Evolutionary conservation across 176 grass and related monocot species (phyloP), one percentile per base, ranked within the genome.

Genomic region (Oryza glumipatula): DNA sequence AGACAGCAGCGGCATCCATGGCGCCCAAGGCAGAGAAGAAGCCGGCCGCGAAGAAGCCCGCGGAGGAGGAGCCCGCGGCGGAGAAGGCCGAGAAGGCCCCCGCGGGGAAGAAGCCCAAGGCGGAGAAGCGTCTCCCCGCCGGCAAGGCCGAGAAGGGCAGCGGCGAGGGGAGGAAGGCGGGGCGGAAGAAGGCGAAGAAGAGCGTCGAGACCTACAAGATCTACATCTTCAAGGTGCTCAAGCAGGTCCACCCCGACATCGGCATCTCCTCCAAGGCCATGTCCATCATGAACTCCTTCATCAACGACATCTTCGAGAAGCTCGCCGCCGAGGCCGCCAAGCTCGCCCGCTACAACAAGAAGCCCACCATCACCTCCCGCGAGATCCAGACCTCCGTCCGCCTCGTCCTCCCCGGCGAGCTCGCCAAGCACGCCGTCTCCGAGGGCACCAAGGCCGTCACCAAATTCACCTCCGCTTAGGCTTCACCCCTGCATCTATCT

Each of bases 171-270:
- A 86, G 75, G 85, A 86, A 74, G 38, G 85, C 43, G 9, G 70
- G 85, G 3, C 32, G 10, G 47, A 86, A 86, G 85, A 69, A 68
- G 78, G 26, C 24, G 35, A 81, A 68, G 81, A 91, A 91, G 80
- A 84, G 68, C 28, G 84, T 87, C n/a, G 88, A 94, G 88, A 90
- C 92, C 1, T 94, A 94, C 79, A 94, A 94, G 88, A 94, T 94
- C 83, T 94, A 94, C 86, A 91, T 94, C 79, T 94, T 94, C 86
- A 94, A 94, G 88, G 92, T 94, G 33, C 80, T 94, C 3, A 91
- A 94, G 92, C 88, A 94, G 83, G 92, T 94, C 5, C 92, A 94
- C 88, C 92, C 92, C 0, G 88, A 90, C 86, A 94, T 94, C 88
- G 88, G 88, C 24, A 66, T 90, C 80, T 84, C 80, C 38, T 83